Evolutionary conservation across 768 basidiomycete species (phyloP).

Genomic region (Russula virescens): DNA sequence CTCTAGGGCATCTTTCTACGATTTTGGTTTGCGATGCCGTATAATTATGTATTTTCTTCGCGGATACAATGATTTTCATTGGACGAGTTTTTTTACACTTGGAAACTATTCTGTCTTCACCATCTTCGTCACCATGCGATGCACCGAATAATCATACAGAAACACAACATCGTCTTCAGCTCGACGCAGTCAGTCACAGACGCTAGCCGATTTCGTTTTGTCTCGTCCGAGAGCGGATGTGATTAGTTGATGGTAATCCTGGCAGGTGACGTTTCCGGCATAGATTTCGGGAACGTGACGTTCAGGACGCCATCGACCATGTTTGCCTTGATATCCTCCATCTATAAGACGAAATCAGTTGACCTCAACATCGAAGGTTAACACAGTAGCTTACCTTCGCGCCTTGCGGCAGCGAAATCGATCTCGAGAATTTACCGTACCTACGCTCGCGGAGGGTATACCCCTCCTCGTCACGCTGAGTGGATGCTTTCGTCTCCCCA

Average conservation of each 20-base stretch:
- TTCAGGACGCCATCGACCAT: slow-evolving; percentile 31
- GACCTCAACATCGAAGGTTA: not conserved
- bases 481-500: slow-evolving; percentile 38
- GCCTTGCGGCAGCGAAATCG: slow-evolving; percentile 25
- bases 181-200: not conserved
- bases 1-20: not conserved
- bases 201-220: not conserved
- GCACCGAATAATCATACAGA: not conserved
- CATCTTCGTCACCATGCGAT: not conserved
- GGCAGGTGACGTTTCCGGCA: slow-evolving; percentile 7
- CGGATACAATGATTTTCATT: not conserved
- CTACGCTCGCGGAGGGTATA: slow-evolving; percentile 33
- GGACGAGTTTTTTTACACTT: not conserved
- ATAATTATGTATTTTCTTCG: not conserved
- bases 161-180: not conserved
- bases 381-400: slow-evolving; percentile 20
- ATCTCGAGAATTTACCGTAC: slow-evolving; percentile 30
- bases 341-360: slow-evolving; percentile 11
- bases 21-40: too few species aligned
- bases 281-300: slow-evolving; percentile 29
- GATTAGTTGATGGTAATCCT: slow-evolving; percentile 15
- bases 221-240: too few species aligned
- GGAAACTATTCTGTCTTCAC: not conserved
- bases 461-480: slow-evolving; percentile 34
- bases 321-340: slow-evolving; percentile 29